phyloP scores from a whole-genome alignment of 2,329 filamentous ascomycete species.

The Colletotrichum gloeosporioides region DNA sequence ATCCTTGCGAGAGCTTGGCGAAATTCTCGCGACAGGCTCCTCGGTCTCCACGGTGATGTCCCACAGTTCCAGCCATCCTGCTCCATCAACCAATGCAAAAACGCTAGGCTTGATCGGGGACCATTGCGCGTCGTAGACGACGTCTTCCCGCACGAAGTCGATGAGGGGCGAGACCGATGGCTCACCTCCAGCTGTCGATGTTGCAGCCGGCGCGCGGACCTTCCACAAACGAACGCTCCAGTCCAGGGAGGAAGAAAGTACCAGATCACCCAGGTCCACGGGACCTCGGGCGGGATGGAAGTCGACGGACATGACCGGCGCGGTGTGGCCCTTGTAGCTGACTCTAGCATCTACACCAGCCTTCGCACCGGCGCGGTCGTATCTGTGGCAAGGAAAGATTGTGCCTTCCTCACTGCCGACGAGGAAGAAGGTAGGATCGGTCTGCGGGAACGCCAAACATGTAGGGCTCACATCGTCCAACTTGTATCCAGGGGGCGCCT shows the following conservation, averaged over 20 bases:
- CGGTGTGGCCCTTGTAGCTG: constrained; percentile 87
- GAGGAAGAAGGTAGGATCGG: constrained; percentile 96
- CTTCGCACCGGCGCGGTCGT: constrained; percentile 96
- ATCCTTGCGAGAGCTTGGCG: constrained; percentile 70
- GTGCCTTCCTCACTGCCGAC: constrained; percentile 96
- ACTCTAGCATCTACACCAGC: constrained; percentile 91
- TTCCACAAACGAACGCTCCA: constrained; percentile 99
- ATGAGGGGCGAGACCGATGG: constrained; percentile 74
- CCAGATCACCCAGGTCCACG: constrained; percentile 91
- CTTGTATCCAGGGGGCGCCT: constrained; percentile 83
- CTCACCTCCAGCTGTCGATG: constrained; percentile 63
- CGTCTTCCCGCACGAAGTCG: constrained; percentile 91
- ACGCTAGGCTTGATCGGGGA: constrained; percentile 92
- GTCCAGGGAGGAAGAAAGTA: constrained; percentile 90
- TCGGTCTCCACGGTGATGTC: constrained; percentile 93
- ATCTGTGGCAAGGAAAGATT: constrained; percentile 95
- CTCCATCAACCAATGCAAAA: constrained; percentile 93
- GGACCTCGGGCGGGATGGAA: constrained; percentile 94
- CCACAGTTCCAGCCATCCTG: constrained; percentile 92
- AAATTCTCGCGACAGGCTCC: constrained; percentile 83
- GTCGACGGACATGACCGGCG: constrained; percentile 93
- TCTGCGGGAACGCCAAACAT: constrained; percentile 91
- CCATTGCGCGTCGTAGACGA: constrained; percentile 97
- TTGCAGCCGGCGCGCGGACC: constrained; percentile 80
- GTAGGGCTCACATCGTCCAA: constrained; percentile 95